Percentiles rank a stretch among this genome's conserved stretches.
phyloP scores from a whole-genome alignment of 768 basidiomycete species.

The Naganishia vaughanmartiniae region DNA sequence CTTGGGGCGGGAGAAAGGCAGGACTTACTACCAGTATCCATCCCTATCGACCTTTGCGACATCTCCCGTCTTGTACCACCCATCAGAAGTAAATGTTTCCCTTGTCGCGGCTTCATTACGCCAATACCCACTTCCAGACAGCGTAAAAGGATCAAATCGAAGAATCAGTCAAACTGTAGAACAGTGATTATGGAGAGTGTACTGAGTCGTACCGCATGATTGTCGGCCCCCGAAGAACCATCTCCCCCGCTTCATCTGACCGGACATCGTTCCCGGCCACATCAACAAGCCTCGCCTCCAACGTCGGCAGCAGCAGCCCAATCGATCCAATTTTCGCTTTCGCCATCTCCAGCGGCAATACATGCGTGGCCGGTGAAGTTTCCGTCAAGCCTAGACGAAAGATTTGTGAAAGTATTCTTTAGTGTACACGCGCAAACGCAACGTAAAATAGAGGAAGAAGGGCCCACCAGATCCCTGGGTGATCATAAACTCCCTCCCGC shows the following conservation, averaged over 20 bases:
- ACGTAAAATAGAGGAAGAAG: too few species aligned
- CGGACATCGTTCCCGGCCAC: constrained; percentile 59
- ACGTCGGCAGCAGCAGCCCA: constrained; percentile 69
- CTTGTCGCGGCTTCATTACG: constrained; percentile 69
- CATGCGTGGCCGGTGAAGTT: constrained; percentile 30
- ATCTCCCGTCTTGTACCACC: constrained; percentile 91
- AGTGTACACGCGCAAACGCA: too few species aligned
- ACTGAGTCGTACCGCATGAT: constrained; percentile 64
- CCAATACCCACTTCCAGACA: constrained; percentile 60
- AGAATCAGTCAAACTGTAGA: not conserved
- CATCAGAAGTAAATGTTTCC: constrained; percentile 62
- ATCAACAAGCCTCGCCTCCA: constrained; percentile 69
- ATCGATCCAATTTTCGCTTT: constrained; percentile 62
- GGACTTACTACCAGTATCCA: constrained; percentile 72
- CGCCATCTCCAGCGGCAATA: constrained; percentile 51
- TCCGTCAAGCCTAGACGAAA: constrained; percentile 29
- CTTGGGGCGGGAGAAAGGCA: too few species aligned
- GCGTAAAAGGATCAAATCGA: not conserved
- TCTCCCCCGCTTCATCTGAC: constrained; percentile 64
- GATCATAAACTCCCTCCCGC: constrained; percentile 21
- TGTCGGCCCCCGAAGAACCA: constrained; percentile 73
- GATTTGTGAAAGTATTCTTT: not conserved
- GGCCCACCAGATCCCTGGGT: constrained; percentile 61
- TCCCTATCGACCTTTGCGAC: constrained; percentile 66
- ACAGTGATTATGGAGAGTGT: too few species aligned